phyloP scores from a whole-genome alignment of 192 early-diverging fungal species.

The Kickxella alabastrina region DNA sequence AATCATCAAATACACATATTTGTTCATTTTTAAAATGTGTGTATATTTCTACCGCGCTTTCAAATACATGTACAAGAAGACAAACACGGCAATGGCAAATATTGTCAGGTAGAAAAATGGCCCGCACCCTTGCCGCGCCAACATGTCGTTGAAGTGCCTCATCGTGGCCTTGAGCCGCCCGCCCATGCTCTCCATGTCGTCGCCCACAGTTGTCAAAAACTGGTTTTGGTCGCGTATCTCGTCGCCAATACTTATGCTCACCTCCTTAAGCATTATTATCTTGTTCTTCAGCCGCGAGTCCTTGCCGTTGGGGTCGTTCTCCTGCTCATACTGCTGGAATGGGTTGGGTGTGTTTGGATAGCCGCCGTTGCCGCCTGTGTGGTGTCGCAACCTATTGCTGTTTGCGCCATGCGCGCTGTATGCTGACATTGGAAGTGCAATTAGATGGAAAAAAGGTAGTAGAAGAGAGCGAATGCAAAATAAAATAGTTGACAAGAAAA shows the following conservation, averaged over 20 bases:
- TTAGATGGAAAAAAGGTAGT: too few species aligned
- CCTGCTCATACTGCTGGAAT: constrained; percentile 6
- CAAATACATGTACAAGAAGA: constrained; percentile 44
- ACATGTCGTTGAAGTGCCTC: constrained; percentile 41
- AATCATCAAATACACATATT: too few species aligned
- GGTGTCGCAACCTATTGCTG: constrained; percentile 21
- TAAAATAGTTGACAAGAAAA: background rate
- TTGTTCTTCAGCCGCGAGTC: constrained; percentile 39
- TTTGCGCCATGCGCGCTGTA: background rate
- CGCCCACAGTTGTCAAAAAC: constrained; percentile 38
- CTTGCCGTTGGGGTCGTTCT: constrained; percentile 46
- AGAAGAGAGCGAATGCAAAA: background rate
- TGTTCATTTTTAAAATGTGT: background rate
- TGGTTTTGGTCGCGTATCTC: constrained; percentile 50
- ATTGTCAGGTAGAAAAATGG: constrained; percentile 48
- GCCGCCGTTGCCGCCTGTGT: constrained; percentile 3
- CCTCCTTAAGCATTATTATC: constrained; percentile 45
- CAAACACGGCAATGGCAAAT: constrained; percentile 35
- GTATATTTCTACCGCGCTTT: constrained; percentile 42
- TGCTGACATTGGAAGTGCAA: constrained; percentile 9
- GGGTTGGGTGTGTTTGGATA: background rate
- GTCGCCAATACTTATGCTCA: constrained; percentile 51
- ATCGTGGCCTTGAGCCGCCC: constrained; percentile 33
- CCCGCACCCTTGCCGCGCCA: constrained; percentile 42
- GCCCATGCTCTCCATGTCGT: constrained; percentile 46